These are phyloP conservation scores for Suillus bovinus DNA, from an alignment of 768 basidiomycete genomes.

Conservation along the genomic window DNA sequence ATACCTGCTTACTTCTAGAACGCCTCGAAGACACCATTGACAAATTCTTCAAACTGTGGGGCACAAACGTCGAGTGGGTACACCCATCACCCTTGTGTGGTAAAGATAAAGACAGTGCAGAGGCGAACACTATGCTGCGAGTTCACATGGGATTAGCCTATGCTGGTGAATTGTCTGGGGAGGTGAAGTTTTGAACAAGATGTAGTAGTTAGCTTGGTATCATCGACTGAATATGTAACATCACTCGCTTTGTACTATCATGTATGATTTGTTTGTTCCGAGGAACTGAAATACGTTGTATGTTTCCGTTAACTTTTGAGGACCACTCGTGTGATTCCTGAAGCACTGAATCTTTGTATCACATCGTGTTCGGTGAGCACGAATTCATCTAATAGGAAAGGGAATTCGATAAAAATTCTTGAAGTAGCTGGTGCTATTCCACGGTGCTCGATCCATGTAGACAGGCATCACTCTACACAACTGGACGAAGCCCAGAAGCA, in stretches of 20 bases:
- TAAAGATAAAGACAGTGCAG: not conserved
- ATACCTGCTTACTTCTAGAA: conserved; percentile 19
- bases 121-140: not conserved
- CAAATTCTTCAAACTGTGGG: conserved; percentile 31
- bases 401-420: too few relatives aligned
- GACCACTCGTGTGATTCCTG: not conserved
- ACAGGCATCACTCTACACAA: too few relatives aligned
- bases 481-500: too few relatives aligned
- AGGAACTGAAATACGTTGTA: not conserved
- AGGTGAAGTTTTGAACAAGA: not conserved
- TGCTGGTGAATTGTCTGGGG: not conserved
- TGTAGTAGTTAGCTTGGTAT: not conserved
- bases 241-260: not conserved
- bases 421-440: too few relatives aligned
- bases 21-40: conserved; percentile 6
- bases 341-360: not conserved
- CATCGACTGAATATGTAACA: not conserved
- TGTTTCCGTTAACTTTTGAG: not conserved
- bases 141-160: conserved; percentile 1
- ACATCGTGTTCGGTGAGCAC: not conserved
- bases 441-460: too few relatives aligned
- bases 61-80: conserved; percentile 32
- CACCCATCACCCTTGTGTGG: not conserved
- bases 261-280: not conserved
- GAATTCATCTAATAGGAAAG: too few relatives aligned